Base-by-base conservation (phyloP, 371 early-diverging fungal genomes). In the Amoeboaphelidium protococcarum region DNA sequence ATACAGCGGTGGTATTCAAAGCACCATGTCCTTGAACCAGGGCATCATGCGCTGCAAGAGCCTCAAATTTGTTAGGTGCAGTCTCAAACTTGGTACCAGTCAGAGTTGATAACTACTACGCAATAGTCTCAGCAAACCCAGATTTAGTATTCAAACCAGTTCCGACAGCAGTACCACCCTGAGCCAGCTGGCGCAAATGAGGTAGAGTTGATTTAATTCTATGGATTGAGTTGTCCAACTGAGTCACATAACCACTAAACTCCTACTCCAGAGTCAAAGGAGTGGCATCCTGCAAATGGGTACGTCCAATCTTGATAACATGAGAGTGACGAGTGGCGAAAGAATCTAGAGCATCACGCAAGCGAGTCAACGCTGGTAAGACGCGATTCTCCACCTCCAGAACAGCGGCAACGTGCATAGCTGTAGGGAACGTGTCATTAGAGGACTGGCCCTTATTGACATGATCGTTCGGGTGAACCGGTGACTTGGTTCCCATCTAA, bases 371-470 rank as follows among this genome's bases (percentile, higher is more conserved):
- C 20, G 84, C 76, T 19, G 94, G 52, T n/a, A 51, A 16, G 43
- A 92, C 73, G 20, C 65, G 64, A 22, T 71, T 53, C 60, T 74
- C 66, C 57, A 90, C 71, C 57, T 85, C 82, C 13, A 73, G 56
- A 31, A 74, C 83, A 31, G 87, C 85, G 23, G 86, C 74, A 50
- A 92, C 74, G 66, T 90, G 91, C 92, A 92, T 92, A 45, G 86
- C 90, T n/a, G 91, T 90, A 31, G 92, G 92, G 70, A 92, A 92
- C 69, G 88, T 81, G 58, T 91, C 92, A 54, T 91, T 91, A 40
- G 87, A 85, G 13, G 89, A 88, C 64, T 90, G 91, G 54, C 76
- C 74, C 74, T 80, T 87, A 71, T 92, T 92, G 57, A 90, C 88
- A 50, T 89, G 88, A 60, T 92, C 92, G 65, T 92, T 91, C 47